A percentile compares a stretch with the other conserved stretches of the same genome.
phyloP scores from a whole-genome alignment of 306 rosid genomes.

The Quercus parvula region DNA sequence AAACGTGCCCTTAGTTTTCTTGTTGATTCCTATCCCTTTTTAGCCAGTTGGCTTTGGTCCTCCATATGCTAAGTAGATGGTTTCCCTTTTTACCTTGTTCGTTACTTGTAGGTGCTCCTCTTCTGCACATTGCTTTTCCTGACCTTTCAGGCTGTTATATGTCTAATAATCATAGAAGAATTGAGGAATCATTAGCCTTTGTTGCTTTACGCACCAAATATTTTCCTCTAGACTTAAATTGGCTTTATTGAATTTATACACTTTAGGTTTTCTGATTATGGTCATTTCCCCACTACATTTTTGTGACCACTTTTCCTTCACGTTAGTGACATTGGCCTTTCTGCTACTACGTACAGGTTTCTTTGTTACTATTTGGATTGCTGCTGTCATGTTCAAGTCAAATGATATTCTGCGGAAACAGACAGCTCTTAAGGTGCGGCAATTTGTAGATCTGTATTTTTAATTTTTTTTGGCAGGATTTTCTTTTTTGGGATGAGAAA shows the following conservation, averaged over 20 bases:
- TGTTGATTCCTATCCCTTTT: background rate
- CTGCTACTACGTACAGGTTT: constrained; percentile 42
- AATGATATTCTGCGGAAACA: constrained; percentile 86
- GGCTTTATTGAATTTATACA: background rate
- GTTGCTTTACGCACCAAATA: background rate
- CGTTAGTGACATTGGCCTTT: background rate
- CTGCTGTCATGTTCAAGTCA: constrained; percentile 88
- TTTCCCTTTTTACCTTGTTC: background rate
- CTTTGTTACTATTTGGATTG: constrained; percentile 82
- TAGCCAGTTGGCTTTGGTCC: background rate
- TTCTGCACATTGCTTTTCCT: background rate
- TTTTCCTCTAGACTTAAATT: background rate
- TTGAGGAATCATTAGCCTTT: background rate
- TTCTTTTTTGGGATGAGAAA: background rate
- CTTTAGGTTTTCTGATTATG: background rate
- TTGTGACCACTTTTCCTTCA: background rate
- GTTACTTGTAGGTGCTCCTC: background rate
- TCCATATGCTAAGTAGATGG: background rate
- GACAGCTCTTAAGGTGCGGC: constrained; percentile 72
- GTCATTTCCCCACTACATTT: background rate
- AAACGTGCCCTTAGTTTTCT: background rate
- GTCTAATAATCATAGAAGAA: background rate
- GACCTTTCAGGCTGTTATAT: background rate
- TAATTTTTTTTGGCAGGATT: background rate
- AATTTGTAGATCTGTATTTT: background rate